Percentiles rank a stretch among this genome's conserved stretches.
Conservation (phyloP, 2,329 filamentous ascomycete species). For the Nannizzia gypsea region DNA sequence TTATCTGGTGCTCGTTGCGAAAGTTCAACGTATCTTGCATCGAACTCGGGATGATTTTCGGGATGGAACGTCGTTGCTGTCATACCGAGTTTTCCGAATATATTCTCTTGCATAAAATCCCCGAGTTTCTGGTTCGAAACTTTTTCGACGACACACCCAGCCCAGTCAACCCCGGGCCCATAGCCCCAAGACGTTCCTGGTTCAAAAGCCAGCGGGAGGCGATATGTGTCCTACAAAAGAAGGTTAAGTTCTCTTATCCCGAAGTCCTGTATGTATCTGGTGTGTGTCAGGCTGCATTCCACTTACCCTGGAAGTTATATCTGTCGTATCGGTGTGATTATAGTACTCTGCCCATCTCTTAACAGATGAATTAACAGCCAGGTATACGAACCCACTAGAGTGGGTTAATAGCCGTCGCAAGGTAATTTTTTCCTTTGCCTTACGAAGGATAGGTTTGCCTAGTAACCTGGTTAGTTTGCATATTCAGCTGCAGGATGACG, state of each 20-base stretch:
- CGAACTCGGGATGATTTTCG: background rate
- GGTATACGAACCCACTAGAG: slow-evolving; percentile 9
- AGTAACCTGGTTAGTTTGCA: background rate
- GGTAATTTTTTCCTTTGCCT: background rate
- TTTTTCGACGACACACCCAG: slow-evolving; percentile 24
- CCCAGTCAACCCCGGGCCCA: slow-evolving; percentile 41
- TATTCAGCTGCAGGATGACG: background rate
- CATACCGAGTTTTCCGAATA: slow-evolving; percentile 5
- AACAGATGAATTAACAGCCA: background rate
- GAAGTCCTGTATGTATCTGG: background rate
- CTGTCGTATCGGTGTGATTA: background rate
- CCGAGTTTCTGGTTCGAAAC: slow-evolving; percentile 13
- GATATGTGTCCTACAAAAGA: slow-evolving; percentile 8
- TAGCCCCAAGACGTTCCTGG: slow-evolving; percentile 43
- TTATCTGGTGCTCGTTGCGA: slow-evolving; percentile 8
- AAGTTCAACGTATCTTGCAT: slow-evolving; percentile 3
- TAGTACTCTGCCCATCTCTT: background rate
- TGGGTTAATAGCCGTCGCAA: slow-evolving; percentile 8
- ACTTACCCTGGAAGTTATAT: background rate
- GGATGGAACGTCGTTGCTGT: slow-evolving; percentile 4
- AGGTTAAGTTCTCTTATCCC: background rate
- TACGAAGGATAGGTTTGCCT: background rate
- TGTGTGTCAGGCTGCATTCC: background rate
- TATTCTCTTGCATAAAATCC: slow-evolving; percentile 6
- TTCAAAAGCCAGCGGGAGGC: slow-evolving; percentile 36